These are phyloP conservation scores for Pyrenochaeta sp. DNA, from an alignment of 2,329 filamentous ascomycete genomes.

Conservation along the genomic window DNA sequence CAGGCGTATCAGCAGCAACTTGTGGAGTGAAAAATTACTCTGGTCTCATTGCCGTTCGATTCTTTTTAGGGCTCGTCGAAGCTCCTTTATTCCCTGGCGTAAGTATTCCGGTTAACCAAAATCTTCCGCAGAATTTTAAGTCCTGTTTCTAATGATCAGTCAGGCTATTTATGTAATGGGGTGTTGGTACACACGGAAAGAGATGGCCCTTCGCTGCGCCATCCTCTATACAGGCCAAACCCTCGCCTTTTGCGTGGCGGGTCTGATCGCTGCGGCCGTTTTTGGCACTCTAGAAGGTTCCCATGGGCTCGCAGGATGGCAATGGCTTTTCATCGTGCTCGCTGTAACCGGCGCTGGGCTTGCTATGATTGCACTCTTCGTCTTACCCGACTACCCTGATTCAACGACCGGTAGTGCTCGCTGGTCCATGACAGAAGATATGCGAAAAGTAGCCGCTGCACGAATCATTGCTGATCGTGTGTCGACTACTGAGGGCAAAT, in stretches of 20 bases:
- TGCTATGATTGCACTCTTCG: slow-evolving; percentile 1
- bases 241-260: slow-evolving; percentile 16
- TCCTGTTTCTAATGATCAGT: too few species aligned
- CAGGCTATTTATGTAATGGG: slow-evolving; percentile 45
- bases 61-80: slow-evolving; percentile 7
- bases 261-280: slow-evolving; percentile 5
- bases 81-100: slow-evolving; percentile 26
- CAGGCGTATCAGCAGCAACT: slow-evolving; percentile 3
- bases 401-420: slow-evolving; percentile 1
- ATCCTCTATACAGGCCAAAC: slow-evolving; percentile 3
- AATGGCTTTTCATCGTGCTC: slow-evolving; percentile 11
- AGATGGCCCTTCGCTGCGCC: slow-evolving; percentile 24
- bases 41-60: slow-evolving; percentile 5
- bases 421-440: slow-evolving; percentile 5
- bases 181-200: slow-evolving; percentile 62
- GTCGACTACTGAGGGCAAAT: neutral
- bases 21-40: slow-evolving; percentile 2
- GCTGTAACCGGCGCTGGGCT: neutral
- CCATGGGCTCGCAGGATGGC: slow-evolving; percentile 4
- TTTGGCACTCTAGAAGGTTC: slow-evolving; percentile 1
- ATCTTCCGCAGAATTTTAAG: too few species aligned
- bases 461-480: slow-evolving; percentile 7
- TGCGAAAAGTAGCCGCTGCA: neutral
- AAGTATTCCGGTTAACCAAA: neutral
- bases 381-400: slow-evolving; percentile 3